Evolutionary conservation across 768 basidiomycete species (phyloP).

Genomic region (Neoboletus magnificus): DNA sequence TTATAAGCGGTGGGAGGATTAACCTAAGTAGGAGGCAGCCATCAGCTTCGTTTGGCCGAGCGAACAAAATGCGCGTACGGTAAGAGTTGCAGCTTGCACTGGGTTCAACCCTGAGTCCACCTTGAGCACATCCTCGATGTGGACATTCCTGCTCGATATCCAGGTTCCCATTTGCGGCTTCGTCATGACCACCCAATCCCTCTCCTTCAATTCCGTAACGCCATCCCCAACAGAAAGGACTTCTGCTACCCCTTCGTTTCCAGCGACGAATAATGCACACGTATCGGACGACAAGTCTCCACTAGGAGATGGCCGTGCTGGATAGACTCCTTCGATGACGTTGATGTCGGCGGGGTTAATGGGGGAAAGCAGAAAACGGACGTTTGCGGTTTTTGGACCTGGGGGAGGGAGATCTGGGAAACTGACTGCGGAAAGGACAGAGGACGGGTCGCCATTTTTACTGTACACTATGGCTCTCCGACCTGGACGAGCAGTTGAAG

Average conservation of each 20-base stretch:
- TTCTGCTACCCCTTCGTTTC: conserved; percentile 74
- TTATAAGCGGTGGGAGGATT: conserved; percentile 84
- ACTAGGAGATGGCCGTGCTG: conserved; percentile 49
- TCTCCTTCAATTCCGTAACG: conserved; percentile 44
- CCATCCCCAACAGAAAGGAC: conserved; percentile 59
- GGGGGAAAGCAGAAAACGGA: conserved; percentile 67
- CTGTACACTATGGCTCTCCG: conserved; percentile 69
- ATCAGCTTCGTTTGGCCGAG: not conserved
- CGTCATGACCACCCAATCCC: conserved; percentile 75
- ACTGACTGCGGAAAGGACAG: conserved; percentile 54
- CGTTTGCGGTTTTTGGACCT: conserved; percentile 53
- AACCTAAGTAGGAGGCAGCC: conserved; percentile 42
- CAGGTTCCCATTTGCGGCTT: conserved; percentile 75
- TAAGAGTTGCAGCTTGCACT: conserved; percentile 72
- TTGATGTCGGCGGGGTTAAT: conserved; percentile 84
- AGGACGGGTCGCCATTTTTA: conserved; percentile 54
- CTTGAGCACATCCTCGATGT: conserved; percentile 54
- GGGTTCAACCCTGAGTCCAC: conserved; percentile 54
- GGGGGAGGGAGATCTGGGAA: conserved; percentile 55
- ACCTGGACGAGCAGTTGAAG: conserved; percentile 29
- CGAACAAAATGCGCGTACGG: conserved; percentile 39
- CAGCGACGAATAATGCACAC: conserved; percentile 54
- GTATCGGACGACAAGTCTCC: conserved; percentile 34
- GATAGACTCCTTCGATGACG: conserved; percentile 81
- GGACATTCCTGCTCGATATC: conserved; percentile 55